Percentiles rank a stretch among this genome's conserved stretches.
These are phyloP conservation scores for Lipomyces starkeyi DNA, from an alignment of 805 yeast genomes.

Conservation along the genomic window DNA sequence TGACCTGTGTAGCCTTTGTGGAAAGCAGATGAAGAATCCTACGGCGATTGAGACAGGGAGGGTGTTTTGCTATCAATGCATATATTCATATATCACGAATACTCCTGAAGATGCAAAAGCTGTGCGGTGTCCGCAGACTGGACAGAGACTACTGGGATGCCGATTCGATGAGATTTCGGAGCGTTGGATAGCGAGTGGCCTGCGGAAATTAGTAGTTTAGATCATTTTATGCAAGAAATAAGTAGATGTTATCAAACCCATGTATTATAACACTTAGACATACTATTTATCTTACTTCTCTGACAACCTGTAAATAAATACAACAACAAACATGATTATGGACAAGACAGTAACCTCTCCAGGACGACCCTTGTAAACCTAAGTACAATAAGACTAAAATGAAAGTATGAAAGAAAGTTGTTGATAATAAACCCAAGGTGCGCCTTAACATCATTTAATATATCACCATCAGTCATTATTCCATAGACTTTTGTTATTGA, in stretches of 20 bases:
- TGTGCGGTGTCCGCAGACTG: slow-evolving; percentile 85
- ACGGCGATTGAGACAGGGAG: slow-evolving; percentile 90
- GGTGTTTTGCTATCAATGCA: slow-evolving; percentile 88
- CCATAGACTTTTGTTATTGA: not conserved
- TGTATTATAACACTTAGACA: not conserved
- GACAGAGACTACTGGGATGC: slow-evolving; percentile 73
- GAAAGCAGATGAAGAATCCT: slow-evolving; percentile 69
- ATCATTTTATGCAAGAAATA: not conserved
- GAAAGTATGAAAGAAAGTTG: not conserved
- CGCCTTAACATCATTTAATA: not conserved
- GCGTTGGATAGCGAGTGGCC: slow-evolving; percentile 71
- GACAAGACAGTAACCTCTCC: slow-evolving; percentile 1
- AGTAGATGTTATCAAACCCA: not conserved
- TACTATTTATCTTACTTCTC: not conserved
- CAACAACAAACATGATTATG: slow-evolving; percentile 1
- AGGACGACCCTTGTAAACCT: not conserved
- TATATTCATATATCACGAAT: slow-evolving; percentile 64
- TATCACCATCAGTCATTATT: not conserved
- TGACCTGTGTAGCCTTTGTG: slow-evolving; percentile 71
- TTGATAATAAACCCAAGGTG: not conserved
- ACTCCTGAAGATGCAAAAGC: slow-evolving; percentile 49
- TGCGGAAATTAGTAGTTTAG: slow-evolving; percentile 73
- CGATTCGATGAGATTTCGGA: slow-evolving; percentile 61
- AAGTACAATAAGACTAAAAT: not conserved
- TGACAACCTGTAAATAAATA: not conserved